Evolutionary conservation across 179 eudicot genomes (phyloP), one percentile per base, ranked within the genome.

Genomic region (Sideroxylon spinosum): DNA sequence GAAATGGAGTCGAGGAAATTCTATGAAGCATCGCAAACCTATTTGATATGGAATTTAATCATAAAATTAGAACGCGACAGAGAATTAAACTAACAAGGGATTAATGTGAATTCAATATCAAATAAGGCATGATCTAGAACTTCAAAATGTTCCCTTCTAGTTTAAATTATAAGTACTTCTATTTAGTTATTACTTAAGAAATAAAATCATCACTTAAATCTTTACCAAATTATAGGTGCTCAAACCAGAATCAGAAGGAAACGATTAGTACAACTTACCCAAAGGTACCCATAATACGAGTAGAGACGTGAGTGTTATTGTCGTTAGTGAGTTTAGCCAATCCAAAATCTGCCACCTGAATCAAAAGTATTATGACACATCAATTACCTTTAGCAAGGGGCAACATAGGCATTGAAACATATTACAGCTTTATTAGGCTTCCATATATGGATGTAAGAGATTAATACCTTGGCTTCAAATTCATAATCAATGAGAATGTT

Each of bases 221-320:
- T 37, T 37, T 37, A 37, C 4, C 44, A 37, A 37, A 37, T 37
- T 37, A 37, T 37, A 37, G 44, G 44, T 37, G 44, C 44, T 3
- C 44, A 3, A 37, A 37, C 4, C 44, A 37, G 44, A 37, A 37
- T 37, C 44, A 37, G 5, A 37, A 1, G 44, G 44, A 37, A 37
- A 37, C 5, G 5, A 52, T 52, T 52, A 9, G 56, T 52, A 1
- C 20, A 9, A 81, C 88, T 75, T 63, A 93, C 99, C 99, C 99
- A 78, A 95, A 95, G 76, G 99, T 95, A 78, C 99, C 99, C 99
- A 93, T 95, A 20, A 95, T 98, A 37, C 99, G 94, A 17, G 99
- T 95, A 10, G 99, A 93, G 44, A 95, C 96, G 73, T 95, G 99
- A 76, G 97, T 92, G 78, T 74, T 81, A 60, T 90, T 91, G 53